Percentiles rank a stretch among this genome's conserved stretches.
phyloP scores from a whole-genome alignment of 352 stramenopile species.

The Globisporangium heterothallicum region DNA sequence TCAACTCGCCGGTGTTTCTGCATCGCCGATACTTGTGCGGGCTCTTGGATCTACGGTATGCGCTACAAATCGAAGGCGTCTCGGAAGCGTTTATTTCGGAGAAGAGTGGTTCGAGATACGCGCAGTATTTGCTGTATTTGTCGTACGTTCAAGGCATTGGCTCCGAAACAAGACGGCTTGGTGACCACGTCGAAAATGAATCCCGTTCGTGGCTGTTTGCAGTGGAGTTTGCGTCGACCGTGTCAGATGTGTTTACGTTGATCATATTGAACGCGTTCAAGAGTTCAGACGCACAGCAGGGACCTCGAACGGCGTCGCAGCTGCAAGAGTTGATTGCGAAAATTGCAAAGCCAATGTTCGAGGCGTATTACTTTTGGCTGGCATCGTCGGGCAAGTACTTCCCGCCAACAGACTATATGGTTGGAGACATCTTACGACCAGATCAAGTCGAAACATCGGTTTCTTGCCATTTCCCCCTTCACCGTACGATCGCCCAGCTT shows the following conservation, averaged over 20 bases:
- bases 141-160: constrained; percentile 73
- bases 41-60: constrained; percentile 96
- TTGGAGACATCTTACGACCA: constrained; percentile 43
- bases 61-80: constrained; percentile 97
- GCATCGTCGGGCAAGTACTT: constrained; percentile 74
- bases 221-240: constrained; percentile 80
- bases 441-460: constrained; percentile 62
- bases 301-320: constrained; percentile 5
- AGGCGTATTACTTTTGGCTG: constrained; percentile 81
- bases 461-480: constrained; percentile 77
- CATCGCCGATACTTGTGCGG: constrained; percentile 94
- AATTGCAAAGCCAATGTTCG: constrained; percentile 59
- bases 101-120: constrained; percentile 46
- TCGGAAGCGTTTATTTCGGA: constrained; percentile 83
- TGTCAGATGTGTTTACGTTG: constrained; percentile 74
- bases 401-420: constrained; percentile 46
- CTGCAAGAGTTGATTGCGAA: constrained; percentile 37
- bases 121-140: constrained; percentile 68
- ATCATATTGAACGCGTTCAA: constrained; percentile 80
- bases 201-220: constrained; percentile 78
- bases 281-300: constrained; percentile 18
- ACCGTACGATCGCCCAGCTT: constrained; percentile 70
- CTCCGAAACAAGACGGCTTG: constrained; percentile 51
- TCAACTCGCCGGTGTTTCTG: constrained; percentile 89
- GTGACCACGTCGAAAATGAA: constrained; percentile 74